These are phyloP conservation scores for Symbiodinium pilosum DNA, from an alignment of 73 alveolate genomes.

Conservation along the genomic window DNA sequence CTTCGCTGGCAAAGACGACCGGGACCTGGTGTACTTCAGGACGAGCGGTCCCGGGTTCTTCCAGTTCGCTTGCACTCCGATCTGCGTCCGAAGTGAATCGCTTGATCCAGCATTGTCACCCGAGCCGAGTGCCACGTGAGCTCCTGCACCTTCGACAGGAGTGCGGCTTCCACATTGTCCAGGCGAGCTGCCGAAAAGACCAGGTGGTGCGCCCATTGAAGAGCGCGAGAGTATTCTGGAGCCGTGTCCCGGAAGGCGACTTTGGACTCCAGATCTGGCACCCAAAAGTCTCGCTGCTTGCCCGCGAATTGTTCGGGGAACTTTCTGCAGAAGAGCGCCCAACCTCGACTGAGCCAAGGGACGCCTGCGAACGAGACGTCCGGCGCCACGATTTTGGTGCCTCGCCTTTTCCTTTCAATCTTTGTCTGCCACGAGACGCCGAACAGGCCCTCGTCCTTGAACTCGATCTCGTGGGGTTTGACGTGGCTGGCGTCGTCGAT, in stretches of 20 bases:
- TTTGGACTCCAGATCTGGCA: background rate
- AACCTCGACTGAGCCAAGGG: background rate
- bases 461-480: background rate
- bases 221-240: background rate
- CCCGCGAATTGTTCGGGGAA: background rate
- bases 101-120: background rate
- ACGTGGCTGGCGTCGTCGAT: slow-evolving; percentile 44
- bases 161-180: background rate
- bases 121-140: background rate
- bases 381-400: slow-evolving; percentile 10
- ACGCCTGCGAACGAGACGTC: background rate
- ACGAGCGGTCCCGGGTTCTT: background rate
- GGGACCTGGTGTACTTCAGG: background rate
- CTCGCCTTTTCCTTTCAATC: background rate
- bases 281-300: background rate
- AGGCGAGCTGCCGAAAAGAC: background rate
- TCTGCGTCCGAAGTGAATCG: background rate
- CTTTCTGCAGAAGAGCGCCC: background rate
- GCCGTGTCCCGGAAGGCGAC: background rate
- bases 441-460: background rate
- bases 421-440: slow-evolving; percentile 40
- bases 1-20: background rate
- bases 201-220: background rate
- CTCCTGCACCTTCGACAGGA: background rate
- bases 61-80: background rate